These are phyloP conservation scores for Uronychia binucleata DNA, from an alignment of 73 alveolate species.

Conservation along the genomic window DNA sequence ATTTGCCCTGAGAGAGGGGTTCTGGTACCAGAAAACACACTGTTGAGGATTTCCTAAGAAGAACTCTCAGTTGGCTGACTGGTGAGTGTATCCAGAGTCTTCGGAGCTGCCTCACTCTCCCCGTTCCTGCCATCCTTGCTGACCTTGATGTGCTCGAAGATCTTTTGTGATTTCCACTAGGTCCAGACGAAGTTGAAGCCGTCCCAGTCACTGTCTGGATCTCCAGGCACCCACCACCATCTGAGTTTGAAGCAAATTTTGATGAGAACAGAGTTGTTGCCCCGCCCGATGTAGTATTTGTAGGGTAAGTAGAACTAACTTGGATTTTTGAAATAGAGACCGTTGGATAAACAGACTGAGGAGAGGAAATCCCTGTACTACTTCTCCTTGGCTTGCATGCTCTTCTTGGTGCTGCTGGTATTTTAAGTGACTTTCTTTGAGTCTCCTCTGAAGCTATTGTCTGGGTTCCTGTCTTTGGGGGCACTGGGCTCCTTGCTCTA, in stretches of 20 bases:
- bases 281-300: conserved; percentile 76
- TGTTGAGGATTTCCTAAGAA: too few relatives aligned
- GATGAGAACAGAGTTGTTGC: conserved; percentile 68
- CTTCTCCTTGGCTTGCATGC: neutral
- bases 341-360: conserved; percentile 8
- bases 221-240: conserved; percentile 83
- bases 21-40: too few relatives aligned
- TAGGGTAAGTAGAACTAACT: conserved; percentile 34
- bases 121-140: too few relatives aligned
- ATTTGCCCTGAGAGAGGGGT: too few relatives aligned
- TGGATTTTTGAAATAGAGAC: conserved; percentile 4
- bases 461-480: too few relatives aligned
- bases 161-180: conserved; percentile 57
- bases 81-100: too few relatives aligned
- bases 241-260: conserved; percentile 60
- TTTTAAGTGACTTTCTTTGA: too few relatives aligned
- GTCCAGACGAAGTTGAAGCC: conserved; percentile 66
- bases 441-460: too few relatives aligned
- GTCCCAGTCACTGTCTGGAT: conserved; percentile 48
- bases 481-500: neutral
- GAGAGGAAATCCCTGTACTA: conserved; percentile 34
- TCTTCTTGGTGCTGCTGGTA: too few relatives aligned
- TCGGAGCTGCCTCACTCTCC: too few relatives aligned
- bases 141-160: too few relatives aligned
- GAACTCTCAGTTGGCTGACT: too few relatives aligned